Base-by-base conservation (phyloP, 2,329 filamentous ascomycete genomes). In the Pyrenophora teres region DNA sequence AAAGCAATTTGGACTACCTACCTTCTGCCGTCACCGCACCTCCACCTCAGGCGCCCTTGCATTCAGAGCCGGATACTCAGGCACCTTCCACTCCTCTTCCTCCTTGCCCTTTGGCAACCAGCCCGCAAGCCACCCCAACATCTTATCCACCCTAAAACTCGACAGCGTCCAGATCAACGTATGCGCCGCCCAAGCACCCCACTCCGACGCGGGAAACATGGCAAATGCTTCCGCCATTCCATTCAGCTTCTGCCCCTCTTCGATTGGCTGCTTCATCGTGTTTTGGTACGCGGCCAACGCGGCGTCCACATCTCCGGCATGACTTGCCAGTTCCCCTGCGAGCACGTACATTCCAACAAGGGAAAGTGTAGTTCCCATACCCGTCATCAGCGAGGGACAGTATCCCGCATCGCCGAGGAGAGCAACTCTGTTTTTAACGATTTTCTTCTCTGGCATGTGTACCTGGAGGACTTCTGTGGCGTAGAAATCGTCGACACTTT, bases 331-430 rank as follows among this genome's bases (percentile, higher is more conserved):
- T 45, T 76, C 73, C 1, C 71, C 73, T 1, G 74, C 72, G n/a
- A 77, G 50, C 0, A 74, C 54, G 40, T 76, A 77, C 0, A 68
- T 69, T 0, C 75, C 75, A 3, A 71, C 51, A 6, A 77, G 63
- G 2, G 74, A 71, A 1, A 72, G 57, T 8, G 65, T 70, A 1
- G 65, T 65, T 0, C 68, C 67, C 25, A 62, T 51, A 1, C 65
- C 66, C 12, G 62, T 65, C 1, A 64, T 64, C 8, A 64, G 59
- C 4, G 43, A 51, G 31, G 37, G 63, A 55, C 35, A 73, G 46
- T 71, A 72, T 0, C 64, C 74, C 0, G 83, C 80, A 56, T 87
- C 83, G 0, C 83, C 83, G 0, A 84, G 51, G 0, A 85, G 67
- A 0, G 73, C 77, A 1, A 84, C 75, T 0, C 81, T 76, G 0